A percentile compares a stretch with the other conserved stretches of the same genome.
Evolutionary conservation across 495 filamentous ascomycete genomes (phyloP).

Genomic region (Penicillium turbatum): DNA sequence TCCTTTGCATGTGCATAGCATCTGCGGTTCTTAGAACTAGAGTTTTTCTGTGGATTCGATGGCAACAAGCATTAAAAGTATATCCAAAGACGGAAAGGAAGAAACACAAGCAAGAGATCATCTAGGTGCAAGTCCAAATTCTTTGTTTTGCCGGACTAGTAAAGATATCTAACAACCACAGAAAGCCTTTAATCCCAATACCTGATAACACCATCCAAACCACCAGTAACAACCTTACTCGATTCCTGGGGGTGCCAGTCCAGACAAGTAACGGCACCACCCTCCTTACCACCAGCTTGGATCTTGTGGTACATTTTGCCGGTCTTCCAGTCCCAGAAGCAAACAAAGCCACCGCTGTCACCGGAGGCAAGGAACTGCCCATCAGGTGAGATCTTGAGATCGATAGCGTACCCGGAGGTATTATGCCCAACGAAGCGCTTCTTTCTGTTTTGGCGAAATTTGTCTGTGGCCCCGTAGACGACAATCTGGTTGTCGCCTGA

Average conservation of each 20-base stretch:
- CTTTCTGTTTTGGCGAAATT: conserved; percentile 95
- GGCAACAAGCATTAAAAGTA: background rate
- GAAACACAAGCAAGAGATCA: background rate
- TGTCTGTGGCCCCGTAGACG: conserved; percentile 87
- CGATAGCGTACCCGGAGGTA: conserved; percentile 88
- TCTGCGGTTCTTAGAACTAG: background rate
- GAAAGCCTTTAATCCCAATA: conserved; percentile 78
- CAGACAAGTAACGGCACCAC: conserved; percentile 69
- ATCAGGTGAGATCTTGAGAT: conserved; percentile 82
- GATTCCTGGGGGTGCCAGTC: conserved; percentile 96
- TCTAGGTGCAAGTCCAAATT: background rate
- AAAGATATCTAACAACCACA: background rate
- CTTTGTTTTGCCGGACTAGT: background rate
- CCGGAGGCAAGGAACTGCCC: conserved; percentile 82
- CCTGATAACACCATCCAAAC: conserved; percentile 80
- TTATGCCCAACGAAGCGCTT: conserved; percentile 96
- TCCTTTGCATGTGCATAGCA: background rate
- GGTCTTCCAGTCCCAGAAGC: conserved; percentile 99
- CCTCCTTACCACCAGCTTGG: conserved; percentile 59
- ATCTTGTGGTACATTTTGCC: conserved; percentile 98
- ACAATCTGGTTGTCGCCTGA: conserved; percentile 92
- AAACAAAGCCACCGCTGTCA: conserved; percentile 81
- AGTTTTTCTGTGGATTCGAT: background rate
- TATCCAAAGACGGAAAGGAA: background rate
- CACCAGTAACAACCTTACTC: conserved; percentile 87